Percentiles rank a stretch among this genome's conserved stretches.
Evolutionary conservation across 2,329 filamentous ascomycete genomes (phyloP).

Genomic region (Ophiostoma tasmaniense): DNA sequence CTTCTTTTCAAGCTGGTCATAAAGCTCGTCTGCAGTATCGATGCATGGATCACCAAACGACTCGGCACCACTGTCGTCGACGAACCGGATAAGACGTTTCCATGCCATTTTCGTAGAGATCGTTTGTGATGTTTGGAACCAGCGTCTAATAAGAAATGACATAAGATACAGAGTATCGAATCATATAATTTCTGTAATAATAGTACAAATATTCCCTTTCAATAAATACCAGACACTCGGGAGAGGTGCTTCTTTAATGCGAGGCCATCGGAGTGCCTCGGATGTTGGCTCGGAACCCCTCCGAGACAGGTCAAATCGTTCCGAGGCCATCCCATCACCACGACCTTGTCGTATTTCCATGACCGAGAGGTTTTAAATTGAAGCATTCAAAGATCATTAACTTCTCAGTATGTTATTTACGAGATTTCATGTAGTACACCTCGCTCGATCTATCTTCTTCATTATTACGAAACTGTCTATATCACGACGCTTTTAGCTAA

Average conservation of each 20-base stretch:
- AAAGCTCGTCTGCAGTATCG: constrained; percentile 1
- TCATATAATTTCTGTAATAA: background rate
- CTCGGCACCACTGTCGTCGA: constrained; percentile 1
- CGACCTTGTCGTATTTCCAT: background rate
- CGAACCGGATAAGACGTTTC: constrained; percentile 11
- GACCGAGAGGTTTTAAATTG: background rate
- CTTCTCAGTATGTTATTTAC: background rate
- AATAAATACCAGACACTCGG: background rate
- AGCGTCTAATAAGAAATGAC: background rate
- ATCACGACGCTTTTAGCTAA: background rate
- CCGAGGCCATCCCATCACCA: background rate
- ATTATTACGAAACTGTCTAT: background rate
- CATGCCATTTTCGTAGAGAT: background rate
- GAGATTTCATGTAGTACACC: background rate
- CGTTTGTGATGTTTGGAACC: background rate
- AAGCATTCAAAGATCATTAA: too few relatives aligned
- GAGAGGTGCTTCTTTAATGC: background rate
- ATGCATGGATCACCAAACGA: constrained; percentile 1
- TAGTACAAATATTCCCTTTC: background rate
- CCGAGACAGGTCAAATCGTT: background rate
- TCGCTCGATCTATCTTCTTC: background rate
- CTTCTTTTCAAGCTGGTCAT: background rate
- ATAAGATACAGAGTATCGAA: background rate
- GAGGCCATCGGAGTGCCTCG: background rate
- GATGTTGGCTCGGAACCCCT: background rate